These are phyloP conservation scores for Trichophaea hybrida DNA, from an alignment of 2,329 filamentous ascomycete species.

Conservation along the genomic window DNA sequence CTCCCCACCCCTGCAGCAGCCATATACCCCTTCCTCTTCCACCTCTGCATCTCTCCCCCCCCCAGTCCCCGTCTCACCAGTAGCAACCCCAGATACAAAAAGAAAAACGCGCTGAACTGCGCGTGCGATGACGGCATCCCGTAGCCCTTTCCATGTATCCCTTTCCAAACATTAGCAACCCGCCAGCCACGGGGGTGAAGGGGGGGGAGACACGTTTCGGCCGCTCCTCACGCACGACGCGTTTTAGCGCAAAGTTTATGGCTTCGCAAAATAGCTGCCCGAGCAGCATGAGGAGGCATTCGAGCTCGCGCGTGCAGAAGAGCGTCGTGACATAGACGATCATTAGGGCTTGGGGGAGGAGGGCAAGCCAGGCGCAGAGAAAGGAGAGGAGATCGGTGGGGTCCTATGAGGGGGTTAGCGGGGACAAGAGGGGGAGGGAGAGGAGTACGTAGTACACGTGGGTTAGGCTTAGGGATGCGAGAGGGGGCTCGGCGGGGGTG, in stretches of 20 bases:
- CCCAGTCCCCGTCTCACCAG: conserved; percentile 56
- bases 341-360: conserved; percentile 81
- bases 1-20: conserved; percentile 47
- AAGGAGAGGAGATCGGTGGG: conserved; percentile 73
- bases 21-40: conserved; percentile 25
- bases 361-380: conserved; percentile 81
- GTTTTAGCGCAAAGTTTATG: conserved; percentile 78
- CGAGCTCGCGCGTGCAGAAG: conserved; percentile 79
- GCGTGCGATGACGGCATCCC: conserved; percentile 95
- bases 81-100: conserved; percentile 69
- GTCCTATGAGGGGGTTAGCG: conserved; percentile 43
- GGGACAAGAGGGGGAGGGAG: not conserved
- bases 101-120: conserved; percentile 89
- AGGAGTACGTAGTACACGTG: conserved; percentile 85
- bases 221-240: conserved; percentile 80
- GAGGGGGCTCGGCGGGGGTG: conserved; percentile 20
- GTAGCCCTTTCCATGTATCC: conserved; percentile 77
- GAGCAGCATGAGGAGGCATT: conserved; percentile 76
- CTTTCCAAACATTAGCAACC: conserved; percentile 30
- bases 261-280: conserved; percentile 87
- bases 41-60: conserved; percentile 34
- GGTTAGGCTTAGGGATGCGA: conserved; percentile 84
- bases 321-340: conserved; percentile 80
- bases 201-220: conserved; percentile 49
- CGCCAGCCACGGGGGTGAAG: not conserved